phyloP scores from a whole-genome alignment of 2,329 filamentous ascomycete genomes.

The Escovopsis weberi region DNA sequence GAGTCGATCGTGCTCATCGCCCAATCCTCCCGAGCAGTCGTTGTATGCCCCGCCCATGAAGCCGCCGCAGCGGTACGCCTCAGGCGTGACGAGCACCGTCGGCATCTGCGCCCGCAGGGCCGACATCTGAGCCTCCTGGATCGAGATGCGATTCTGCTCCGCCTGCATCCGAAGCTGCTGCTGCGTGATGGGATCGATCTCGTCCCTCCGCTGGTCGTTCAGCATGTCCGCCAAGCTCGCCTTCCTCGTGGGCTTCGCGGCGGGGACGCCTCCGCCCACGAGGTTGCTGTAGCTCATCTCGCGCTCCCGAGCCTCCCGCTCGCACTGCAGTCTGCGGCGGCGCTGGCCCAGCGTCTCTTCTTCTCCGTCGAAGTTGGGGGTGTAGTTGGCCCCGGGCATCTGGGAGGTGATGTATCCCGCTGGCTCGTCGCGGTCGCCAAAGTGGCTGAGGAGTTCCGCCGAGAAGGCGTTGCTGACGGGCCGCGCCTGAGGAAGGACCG shows the following conservation, averaged over 20 bases:
- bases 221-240: conserved; percentile 48
- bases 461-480: conserved; percentile 55
- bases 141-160: conserved; percentile 25
- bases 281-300: conserved; percentile 30
- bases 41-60: conserved; percentile 39
- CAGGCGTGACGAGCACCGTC: conserved; percentile 18
- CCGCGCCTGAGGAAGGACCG: conserved; percentile 34
- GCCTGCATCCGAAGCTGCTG: conserved; percentile 27
- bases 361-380: conserved; percentile 23
- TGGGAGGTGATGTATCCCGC: conserved; percentile 9
- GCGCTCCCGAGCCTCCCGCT: conserved; percentile 47
- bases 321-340: conserved; percentile 56
- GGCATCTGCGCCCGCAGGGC: conserved; percentile 36
- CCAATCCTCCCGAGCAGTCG: conserved; percentile 29
- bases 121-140: conserved; percentile 33
- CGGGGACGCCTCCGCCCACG: conserved; percentile 6
- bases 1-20: not conserved
- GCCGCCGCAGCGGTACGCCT: conserved; percentile 24
- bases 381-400: conserved; percentile 22
- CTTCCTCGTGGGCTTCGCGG: conserved; percentile 16
- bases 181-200: conserved; percentile 20
- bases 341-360: conserved; percentile 72
- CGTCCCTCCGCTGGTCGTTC: conserved; percentile 26
- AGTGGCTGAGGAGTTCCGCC: conserved; percentile 50
- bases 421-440: conserved; percentile 34